phyloP scores from a whole-genome alignment of 2,329 filamentous ascomycete genomes.

The Lachnellula subtilissima region DNA sequence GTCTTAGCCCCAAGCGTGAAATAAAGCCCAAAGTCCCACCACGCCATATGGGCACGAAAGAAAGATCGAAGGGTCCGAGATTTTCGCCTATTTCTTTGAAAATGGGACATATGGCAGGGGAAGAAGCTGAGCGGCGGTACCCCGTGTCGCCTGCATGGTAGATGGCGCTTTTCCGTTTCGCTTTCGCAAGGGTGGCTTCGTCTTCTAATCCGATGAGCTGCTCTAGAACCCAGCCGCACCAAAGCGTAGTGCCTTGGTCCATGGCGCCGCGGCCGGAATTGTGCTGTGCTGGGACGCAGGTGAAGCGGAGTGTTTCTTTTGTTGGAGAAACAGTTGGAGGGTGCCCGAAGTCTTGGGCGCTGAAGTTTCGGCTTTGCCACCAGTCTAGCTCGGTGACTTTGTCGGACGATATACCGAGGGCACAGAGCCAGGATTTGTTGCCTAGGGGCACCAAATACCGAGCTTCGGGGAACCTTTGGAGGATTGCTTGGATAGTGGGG shows the following conservation, averaged over 20 bases:
- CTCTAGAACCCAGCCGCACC: conserved; percentile 78
- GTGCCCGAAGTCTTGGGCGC: conserved; percentile 38
- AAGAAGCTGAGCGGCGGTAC: conserved; percentile 52
- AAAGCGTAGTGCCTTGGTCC: conserved; percentile 69
- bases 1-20: conserved; percentile 16
- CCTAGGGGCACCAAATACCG: conserved; percentile 87
- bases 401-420: conserved; percentile 57
- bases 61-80: conserved; percentile 81
- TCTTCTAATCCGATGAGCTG: conserved; percentile 13
- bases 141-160: conserved; percentile 71
- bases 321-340: conserved; percentile 57
- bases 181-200: conserved; percentile 43
- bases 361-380: conserved; percentile 79
- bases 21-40: conserved; percentile 21
- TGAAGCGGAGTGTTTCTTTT: conserved; percentile 28
- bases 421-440: conserved; percentile 73
- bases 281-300: conserved; percentile 80
- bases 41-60: conserved; percentile 78
- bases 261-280: conserved; percentile 61
- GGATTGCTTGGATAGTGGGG: conserved; percentile 64
- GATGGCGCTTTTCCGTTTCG: conserved; percentile 77
- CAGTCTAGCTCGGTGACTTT: conserved; percentile 80
- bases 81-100: conserved; percentile 79
- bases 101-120: conserved; percentile 72
- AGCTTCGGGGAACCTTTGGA: conserved; percentile 66